Percentiles rank a stretch among this genome's conserved stretches.
Evolutionary conservation across 179 eudicot genomes (phyloP).

Genomic region (Silene vulgaris): DNA sequence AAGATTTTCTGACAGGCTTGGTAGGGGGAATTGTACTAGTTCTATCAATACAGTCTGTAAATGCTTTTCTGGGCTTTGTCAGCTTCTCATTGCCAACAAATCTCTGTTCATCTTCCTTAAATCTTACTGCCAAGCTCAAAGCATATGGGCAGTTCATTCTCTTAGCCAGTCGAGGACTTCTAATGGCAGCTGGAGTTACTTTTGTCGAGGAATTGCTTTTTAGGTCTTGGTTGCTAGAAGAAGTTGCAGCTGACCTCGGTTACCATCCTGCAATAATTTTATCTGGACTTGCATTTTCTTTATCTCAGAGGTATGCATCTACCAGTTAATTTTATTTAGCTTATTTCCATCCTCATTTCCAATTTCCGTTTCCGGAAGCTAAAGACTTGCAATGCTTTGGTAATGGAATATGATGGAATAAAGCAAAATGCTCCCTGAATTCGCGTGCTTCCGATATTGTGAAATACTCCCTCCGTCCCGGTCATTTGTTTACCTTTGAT

Average conservation of each 20-base stretch:
- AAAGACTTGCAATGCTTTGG: no score
- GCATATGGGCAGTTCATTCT: conserved; percentile 45
- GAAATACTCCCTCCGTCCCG: no score
- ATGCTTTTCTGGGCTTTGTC: conserved; percentile 58
- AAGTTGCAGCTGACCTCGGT: conserved; percentile 80
- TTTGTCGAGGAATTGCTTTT: conserved; percentile 78
- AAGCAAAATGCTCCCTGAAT: not conserved
- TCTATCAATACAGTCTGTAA: conserved; percentile 51
- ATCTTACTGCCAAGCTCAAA: conserved; percentile 39
- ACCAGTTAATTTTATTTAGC: not conserved
- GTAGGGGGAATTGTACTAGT: conserved; percentile 69
- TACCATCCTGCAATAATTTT: conserved; percentile 64
- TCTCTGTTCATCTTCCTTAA: conserved; percentile 39
- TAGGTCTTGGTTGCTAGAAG: conserved; percentile 87
- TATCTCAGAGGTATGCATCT: conserved; percentile 61
- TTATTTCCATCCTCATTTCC: not conserved
- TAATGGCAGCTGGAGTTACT: conserved; percentile 61
- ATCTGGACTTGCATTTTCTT: conserved; percentile 72
- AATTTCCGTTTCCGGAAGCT: not conserved
- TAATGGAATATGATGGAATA: not conserved
- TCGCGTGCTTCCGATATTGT: not conserved
- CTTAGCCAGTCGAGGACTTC: conserved; percentile 48
- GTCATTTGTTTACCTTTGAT: no score
- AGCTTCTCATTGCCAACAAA: conserved; percentile 50
- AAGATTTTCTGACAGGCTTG: conserved; percentile 57